Evolutionary conservation across 1,139 yeast species (phyloP).

Genomic region (Scheffersomyces illinoinensis): DNA sequence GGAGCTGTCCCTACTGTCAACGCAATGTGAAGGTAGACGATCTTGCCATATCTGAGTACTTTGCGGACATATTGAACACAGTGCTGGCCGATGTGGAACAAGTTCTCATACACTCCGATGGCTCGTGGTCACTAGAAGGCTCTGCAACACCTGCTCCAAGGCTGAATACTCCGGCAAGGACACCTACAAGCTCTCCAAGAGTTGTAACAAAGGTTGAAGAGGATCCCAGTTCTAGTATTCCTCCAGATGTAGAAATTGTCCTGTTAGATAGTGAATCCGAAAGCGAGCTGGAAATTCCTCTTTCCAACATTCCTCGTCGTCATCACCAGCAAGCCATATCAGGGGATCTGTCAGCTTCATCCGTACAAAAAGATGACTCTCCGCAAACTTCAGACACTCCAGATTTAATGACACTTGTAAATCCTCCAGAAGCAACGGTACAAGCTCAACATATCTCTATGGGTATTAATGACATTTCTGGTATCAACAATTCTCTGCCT

Average conservation of each 20-base stretch:
- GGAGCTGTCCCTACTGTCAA: conserved; percentile 72
- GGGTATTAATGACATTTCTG: not conserved
- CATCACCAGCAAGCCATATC: not conserved
- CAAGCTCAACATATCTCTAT: not conserved
- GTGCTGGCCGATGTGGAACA: conserved; percentile 51
- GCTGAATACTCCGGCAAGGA: not conserved
- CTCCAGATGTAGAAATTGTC: conserved; percentile 17
- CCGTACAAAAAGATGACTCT: not conserved
- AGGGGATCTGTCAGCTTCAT: not conserved
- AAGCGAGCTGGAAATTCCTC: not conserved
- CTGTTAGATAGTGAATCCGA: conserved; percentile 28
- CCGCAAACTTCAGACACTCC: not conserved
- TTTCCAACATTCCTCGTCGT: not conserved
- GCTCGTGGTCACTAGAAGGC: conserved; percentile 50
- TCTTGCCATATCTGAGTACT: conserved; percentile 62
- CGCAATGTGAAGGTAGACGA: conserved; percentile 44
- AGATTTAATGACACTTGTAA: not conserved
- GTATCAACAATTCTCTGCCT: not conserved
- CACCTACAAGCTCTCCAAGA: not conserved
- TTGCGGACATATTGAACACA: conserved; percentile 47
- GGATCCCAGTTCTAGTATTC: conserved; percentile 1
- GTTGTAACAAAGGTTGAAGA: not conserved
- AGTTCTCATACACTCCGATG: conserved; percentile 57
- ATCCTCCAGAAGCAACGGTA: not conserved
- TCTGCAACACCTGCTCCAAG: not conserved